Percentiles rank a stretch among this genome's conserved stretches.
Evolutionary conservation across 2,329 filamentous ascomycete genomes (phyloP).

Genomic region (Cladosporium halotolerans): DNA sequence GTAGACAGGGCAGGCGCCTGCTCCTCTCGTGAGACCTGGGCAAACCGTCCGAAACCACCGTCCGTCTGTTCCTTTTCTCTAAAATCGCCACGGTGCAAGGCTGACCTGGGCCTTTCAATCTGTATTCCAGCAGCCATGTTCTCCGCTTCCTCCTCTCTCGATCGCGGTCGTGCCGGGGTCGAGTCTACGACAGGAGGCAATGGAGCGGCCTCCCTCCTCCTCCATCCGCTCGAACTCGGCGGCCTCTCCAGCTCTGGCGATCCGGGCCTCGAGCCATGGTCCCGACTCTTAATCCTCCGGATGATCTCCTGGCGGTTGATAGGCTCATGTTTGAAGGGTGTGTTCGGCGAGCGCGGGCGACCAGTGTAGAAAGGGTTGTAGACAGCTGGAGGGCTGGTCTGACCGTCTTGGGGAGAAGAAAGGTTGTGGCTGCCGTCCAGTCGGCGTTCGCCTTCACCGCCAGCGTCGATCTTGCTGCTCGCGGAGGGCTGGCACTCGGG

Average conservation of each 20-base stretch:
- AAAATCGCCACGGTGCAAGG: conserved; percentile 59
- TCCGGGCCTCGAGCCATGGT: conserved; percentile 20
- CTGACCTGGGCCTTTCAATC: conserved; percentile 77
- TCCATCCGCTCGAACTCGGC: conserved; percentile 27
- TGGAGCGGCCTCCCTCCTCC: conserved; percentile 45
- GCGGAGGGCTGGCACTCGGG: conserved; percentile 11
- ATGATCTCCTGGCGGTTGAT: conserved; percentile 72
- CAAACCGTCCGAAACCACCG: conserved; percentile 17
- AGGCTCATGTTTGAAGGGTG: conserved; percentile 22
- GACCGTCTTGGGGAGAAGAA: background rate
- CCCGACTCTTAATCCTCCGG: conserved; percentile 63
- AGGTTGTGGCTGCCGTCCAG: too few relatives aligned
- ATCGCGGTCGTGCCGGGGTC: conserved; percentile 16
- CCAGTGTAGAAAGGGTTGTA: conserved; percentile 34
- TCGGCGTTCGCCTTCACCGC: background rate
- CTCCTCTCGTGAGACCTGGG: conserved; percentile 14
- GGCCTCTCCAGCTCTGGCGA: conserved; percentile 22
- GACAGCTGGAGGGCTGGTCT: conserved; percentile 13
- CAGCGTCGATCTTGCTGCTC: background rate
- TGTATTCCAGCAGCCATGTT: conserved; percentile 37
- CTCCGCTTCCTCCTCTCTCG: conserved; percentile 19
- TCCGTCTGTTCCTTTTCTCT: conserved; percentile 38
- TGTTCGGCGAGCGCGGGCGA: conserved; percentile 25
- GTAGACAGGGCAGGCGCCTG: conserved; percentile 33
- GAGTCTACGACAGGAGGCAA: conserved; percentile 4